Percentiles rank a stretch among this genome's conserved stretches.
Conservation (phyloP, 148 eudicot species). For the Amaranthus palmeri region DNA sequence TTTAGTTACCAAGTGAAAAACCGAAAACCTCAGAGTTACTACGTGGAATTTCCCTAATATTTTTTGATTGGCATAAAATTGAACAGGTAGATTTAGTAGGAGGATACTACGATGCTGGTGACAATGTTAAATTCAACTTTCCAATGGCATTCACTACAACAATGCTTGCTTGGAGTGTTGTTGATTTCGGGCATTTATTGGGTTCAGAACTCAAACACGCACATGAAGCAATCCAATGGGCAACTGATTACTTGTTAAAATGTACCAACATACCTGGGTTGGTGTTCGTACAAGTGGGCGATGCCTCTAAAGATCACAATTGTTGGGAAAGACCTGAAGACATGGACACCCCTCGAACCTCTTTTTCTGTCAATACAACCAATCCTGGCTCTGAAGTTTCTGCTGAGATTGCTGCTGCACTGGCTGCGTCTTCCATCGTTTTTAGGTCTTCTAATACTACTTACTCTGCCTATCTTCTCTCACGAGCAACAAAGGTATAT, state of each 20-base stretch:
- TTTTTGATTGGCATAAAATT: no score
- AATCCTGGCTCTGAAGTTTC: slow-evolving; percentile 57
- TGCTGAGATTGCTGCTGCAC: slow-evolving; percentile 58
- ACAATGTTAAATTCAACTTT: slow-evolving; percentile 60
- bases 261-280: slow-evolving; percentile 34
- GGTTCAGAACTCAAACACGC: slow-evolving; percentile 32
- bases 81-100: slow-evolving; percentile 51
- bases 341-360: slow-evolving; percentile 59
- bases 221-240: slow-evolving; percentile 48
- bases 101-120: slow-evolving; percentile 76
- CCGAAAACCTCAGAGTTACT: no score
- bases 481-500: slow-evolving; percentile 38
- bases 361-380: slow-evolving; percentile 28
- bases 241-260: slow-evolving; percentile 50
- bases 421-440: slow-evolving; percentile 55
- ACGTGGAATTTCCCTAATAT: no score
- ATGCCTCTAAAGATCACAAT: slow-evolving; percentile 44
- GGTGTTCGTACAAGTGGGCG: slow-evolving; percentile 53
- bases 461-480: slow-evolving; percentile 40
- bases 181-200: slow-evolving; percentile 43
- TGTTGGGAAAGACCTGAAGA: slow-evolving; percentile 77
- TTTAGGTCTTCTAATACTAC: slow-evolving; percentile 27
- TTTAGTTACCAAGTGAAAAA: no score
- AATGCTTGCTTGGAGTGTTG: slow-evolving; percentile 61
- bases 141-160: slow-evolving; percentile 72